Evolutionary conservation across 1,284 basidiomycete genomes (phyloP), one percentile per base, ranked within the genome.

Genomic region (Pascua sp.): DNA sequence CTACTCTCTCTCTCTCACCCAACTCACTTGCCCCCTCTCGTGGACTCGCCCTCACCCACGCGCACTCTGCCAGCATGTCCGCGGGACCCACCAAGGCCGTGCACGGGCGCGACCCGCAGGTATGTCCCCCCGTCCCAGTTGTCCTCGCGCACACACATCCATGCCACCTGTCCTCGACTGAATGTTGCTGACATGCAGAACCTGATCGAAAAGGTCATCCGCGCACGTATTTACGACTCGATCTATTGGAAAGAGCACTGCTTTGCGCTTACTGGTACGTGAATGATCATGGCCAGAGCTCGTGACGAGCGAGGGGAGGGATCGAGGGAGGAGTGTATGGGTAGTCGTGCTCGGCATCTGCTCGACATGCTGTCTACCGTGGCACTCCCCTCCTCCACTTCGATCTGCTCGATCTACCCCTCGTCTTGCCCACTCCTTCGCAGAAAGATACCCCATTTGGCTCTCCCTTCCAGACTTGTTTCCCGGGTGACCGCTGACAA

Each of bases 231-330:
- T 61, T 98, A 97, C 81, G 95, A 98, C 75, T 90, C 90, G 0
- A 79, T 83, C 15, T 99, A 86, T 78, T 99, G 96, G 96, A 98
- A 97, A 77, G 92, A 97, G 71, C 90, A 93, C 60, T 95, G 91
- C 70, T 95, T 95, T 73, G 91, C 91, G 17, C 79, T 95, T 47
- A 93, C 89, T 60, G 90, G 91, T 90, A 53, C 47, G 80, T 71
- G 38, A 7, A 13, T 47, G 37, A 17, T n/a, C 12, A 5, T n/a
- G 37, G 15, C 13, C 11, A 24, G 10, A 15, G 5, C 11, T 42
- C 11, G 45, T 32, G 45, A 32, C 24, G 24, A 32, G 24, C 24
- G 24, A 32, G 24, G 3, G 24, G 42, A 44, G 15, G 24, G 24
- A 32, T 3, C 3, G 24, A 32, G 24, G 24, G 24, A 32, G 24